Evolutionary conservation across 108 stramenopile species (phyloP).

Genomic region (Conticribra weissflogii): DNA sequence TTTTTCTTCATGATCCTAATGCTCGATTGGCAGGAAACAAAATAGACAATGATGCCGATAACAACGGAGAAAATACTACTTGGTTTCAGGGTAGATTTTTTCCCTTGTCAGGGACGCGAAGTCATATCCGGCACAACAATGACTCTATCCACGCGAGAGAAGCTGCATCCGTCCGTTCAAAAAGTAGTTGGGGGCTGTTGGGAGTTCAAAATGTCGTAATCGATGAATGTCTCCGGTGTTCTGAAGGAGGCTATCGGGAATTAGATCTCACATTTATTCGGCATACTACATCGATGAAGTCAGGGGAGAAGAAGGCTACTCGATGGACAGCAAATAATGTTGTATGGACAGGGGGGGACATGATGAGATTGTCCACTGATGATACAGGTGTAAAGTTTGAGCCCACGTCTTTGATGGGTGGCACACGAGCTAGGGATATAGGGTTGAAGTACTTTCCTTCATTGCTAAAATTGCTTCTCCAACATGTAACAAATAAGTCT

Average conservation of each 20-base stretch:
- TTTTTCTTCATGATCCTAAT: slow-evolving; percentile 65
- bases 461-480: slow-evolving; percentile 16
- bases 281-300: neutral
- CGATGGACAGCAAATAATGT: slow-evolving; percentile 26
- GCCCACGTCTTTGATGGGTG: slow-evolving; percentile 26
- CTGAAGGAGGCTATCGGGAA: slow-evolving; percentile 78
- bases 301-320: neutral
- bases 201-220: slow-evolving; percentile 58
- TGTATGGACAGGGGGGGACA: slow-evolving; percentile 80
- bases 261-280: slow-evolving; percentile 58
- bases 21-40: slow-evolving; percentile 11
- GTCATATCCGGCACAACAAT: slow-evolving; percentile 1
- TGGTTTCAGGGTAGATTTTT: slow-evolving; percentile 86
- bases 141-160: neutral
- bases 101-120: slow-evolving; percentile 7
- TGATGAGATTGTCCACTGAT: slow-evolving; percentile 58
- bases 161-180: slow-evolving; percentile 41
- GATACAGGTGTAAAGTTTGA: slow-evolving; percentile 36
- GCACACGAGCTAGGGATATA: slow-evolving; percentile 16
- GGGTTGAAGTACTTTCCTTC: slow-evolving; percentile 39
- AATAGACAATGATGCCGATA: neutral
- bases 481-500: slow-evolving; percentile 15
- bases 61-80: slow-evolving; percentile 1
- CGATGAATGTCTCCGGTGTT: slow-evolving; percentile 77
- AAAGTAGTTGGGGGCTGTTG: slow-evolving; percentile 81